phyloP scores from a whole-genome alignment of 306 rosid genomes.

The Vicia villosa region DNA sequence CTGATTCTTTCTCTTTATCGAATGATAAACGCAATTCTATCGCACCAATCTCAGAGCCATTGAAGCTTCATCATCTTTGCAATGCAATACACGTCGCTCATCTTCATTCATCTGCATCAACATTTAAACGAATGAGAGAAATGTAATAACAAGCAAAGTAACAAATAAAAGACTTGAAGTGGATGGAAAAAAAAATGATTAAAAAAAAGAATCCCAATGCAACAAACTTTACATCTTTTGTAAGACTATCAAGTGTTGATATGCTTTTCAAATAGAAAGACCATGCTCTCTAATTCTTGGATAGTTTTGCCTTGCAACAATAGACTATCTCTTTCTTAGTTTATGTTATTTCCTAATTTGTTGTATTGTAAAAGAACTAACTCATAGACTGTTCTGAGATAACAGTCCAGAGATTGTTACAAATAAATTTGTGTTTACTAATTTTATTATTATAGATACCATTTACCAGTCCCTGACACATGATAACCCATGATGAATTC shows the following conservation, averaged over 20 bases:
- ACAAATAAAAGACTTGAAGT: constrained; percentile 14
- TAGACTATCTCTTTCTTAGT: not conserved
- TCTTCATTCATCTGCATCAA: no score
- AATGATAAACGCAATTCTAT: no score
- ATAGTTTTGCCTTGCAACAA: not conserved
- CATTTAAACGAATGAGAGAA: constrained; percentile 15
- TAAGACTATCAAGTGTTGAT: constrained; percentile 20
- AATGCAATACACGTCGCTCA: no score
- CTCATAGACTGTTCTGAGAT: not conserved
- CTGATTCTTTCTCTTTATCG: no score
- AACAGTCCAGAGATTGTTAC: not conserved
- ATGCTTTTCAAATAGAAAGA: no score
- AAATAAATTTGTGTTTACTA: not conserved
- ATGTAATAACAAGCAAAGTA: constrained; percentile 9
- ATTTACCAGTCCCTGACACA: not conserved
- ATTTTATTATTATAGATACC: not conserved
- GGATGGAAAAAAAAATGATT: not conserved
- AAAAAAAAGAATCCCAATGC: not conserved
- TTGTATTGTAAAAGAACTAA: not conserved
- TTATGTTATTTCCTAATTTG: not conserved
- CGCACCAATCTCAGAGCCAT: no score
- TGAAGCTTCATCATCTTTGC: no score
- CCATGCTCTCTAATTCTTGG: not conserved
- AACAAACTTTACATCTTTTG: not conserved
- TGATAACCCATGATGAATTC: constrained; percentile 15